phyloP scores from a whole-genome alignment of 108 stramenopile species.

The Cyclotella cryptica region DNA sequence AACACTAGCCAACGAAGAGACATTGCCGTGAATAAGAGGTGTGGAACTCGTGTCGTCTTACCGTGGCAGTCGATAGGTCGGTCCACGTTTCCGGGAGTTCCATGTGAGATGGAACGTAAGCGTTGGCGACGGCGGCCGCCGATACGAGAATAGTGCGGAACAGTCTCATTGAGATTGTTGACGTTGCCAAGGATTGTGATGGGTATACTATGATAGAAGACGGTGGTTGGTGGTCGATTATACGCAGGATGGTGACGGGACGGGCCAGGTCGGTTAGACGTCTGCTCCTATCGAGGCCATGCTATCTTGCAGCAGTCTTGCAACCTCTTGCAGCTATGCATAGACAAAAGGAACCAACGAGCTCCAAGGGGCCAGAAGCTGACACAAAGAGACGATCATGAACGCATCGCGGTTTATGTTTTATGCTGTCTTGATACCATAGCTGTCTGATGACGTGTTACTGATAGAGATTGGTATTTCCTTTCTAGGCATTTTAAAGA shows the following conservation, averaged over 20 bases:
- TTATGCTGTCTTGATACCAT: neutral
- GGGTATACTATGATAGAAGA: too few relatives aligned
- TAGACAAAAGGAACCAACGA: too few relatives aligned
- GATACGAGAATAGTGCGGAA: constrained; percentile 33
- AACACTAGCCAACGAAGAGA: neutral
- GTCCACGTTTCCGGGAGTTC: constrained; percentile 44
- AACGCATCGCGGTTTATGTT: too few relatives aligned
- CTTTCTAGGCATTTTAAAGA: neutral
- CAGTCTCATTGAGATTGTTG: constrained; percentile 29
- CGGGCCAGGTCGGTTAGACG: too few relatives aligned
- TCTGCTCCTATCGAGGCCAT: too few relatives aligned
- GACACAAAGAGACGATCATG: too few relatives aligned
- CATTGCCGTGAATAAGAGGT: neutral
- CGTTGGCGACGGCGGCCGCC: constrained; percentile 19
- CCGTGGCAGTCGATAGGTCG: constrained; percentile 32
- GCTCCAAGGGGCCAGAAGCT: too few relatives aligned
- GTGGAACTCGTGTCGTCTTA: neutral
- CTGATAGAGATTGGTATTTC: neutral
- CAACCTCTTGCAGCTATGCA: too few relatives aligned
- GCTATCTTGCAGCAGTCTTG: too few relatives aligned
- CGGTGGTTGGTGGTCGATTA: too few relatives aligned
- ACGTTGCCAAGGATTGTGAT: too few relatives aligned
- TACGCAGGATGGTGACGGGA: too few relatives aligned
- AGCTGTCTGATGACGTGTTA: neutral
- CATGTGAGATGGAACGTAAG: constrained; percentile 53